Conservation (phyloP, 2,329 filamentous ascomycete species). For the Pseudogymnoascus sp. region DNA sequence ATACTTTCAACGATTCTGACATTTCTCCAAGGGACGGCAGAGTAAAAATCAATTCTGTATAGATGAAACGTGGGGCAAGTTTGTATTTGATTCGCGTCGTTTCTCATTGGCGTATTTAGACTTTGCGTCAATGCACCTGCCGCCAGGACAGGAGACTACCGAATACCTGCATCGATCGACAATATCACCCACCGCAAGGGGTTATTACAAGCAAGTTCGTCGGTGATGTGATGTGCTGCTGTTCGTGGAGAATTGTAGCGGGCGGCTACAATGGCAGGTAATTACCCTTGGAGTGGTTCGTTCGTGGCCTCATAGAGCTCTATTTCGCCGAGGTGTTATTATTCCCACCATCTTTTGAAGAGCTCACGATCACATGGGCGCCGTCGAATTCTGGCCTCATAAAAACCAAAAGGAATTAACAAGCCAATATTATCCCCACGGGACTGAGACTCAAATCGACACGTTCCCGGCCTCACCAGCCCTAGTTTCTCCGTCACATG, state of each 20-base stretch:
- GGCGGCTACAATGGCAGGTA: neutral
- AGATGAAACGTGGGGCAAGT: neutral
- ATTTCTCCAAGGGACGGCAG: neutral
- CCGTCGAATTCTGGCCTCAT: neutral
- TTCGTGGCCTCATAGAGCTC: neutral
- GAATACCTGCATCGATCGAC: neutral
- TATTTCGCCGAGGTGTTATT: neutral
- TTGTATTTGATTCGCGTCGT: neutral
- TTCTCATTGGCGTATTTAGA: neutral
- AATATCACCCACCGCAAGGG: neutral
- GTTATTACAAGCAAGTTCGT: neutral
- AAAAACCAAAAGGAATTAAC: neutral
- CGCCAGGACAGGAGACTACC: neutral
- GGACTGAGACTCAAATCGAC: neutral
- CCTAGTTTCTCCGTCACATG: neutral
- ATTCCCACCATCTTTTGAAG: neutral
- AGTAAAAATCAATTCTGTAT: neutral
- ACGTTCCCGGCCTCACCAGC: neutral
- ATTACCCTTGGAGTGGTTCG: neutral
- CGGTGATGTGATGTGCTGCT: neutral
- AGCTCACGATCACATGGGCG: neutral
- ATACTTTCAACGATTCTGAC: neutral
- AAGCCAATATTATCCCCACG: neutral
- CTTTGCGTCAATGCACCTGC: neutral
- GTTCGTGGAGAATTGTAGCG: neutral